Evolutionary conservation across 768 basidiomycete species (phyloP).

Genomic region (Macrolepiota fuliginosa): DNA sequence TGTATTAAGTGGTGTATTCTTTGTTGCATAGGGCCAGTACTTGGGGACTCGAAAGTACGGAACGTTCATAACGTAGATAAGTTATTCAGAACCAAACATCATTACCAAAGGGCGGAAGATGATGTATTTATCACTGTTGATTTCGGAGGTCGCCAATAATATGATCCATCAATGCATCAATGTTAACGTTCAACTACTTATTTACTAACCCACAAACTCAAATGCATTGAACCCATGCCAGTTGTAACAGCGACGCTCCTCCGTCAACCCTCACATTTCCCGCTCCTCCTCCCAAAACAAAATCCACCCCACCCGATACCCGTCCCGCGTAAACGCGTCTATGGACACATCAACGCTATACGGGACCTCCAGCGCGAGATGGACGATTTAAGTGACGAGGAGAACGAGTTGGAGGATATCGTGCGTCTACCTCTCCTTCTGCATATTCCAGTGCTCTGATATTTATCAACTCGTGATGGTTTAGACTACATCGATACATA

Average conservation of each 20-base stretch:
- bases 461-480: neutral
- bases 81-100: neutral
- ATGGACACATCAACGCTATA: slow-evolving; percentile 56
- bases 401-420: slow-evolving; percentile 75
- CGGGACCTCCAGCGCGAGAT: slow-evolving; percentile 75
- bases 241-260: slow-evolving; percentile 72
- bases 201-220: neutral
- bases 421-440: slow-evolving; percentile 34
- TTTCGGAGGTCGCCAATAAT: neutral
- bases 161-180: neutral
- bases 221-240: slow-evolving; percentile 28
- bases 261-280: slow-evolving; percentile 60
- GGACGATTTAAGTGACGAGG: slow-evolving; percentile 84
- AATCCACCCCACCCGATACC: slow-evolving; percentile 68
- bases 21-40: too few species aligned
- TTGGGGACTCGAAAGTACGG: too few species aligned
- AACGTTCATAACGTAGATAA: neutral
- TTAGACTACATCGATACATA: slow-evolving; percentile 59
- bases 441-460: slow-evolving; percentile 6
- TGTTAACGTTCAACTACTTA: too few species aligned
- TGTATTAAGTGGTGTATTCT: neutral
- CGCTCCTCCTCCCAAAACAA: slow-evolving; percentile 60
- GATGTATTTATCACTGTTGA: neutral
- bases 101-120: neutral
- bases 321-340: slow-evolving; percentile 46